A percentile compares a stretch with the other conserved stretches of the same genome.
phyloP scores from a whole-genome alignment of 2,329 filamentous ascomycete species.

The Microdochium paspali region DNA sequence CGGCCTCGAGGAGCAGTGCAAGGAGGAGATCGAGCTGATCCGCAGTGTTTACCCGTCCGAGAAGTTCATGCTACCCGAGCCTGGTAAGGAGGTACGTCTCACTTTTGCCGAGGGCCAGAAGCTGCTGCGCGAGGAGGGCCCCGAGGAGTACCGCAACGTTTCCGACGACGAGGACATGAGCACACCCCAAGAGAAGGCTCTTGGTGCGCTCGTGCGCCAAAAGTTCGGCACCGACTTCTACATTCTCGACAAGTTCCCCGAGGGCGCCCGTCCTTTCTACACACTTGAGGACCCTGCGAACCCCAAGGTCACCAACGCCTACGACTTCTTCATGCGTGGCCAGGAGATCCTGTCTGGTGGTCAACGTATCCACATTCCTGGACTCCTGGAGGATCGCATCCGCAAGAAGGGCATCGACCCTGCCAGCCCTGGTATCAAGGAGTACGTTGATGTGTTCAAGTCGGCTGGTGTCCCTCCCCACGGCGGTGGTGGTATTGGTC shows the following conservation, averaged over 20 bases:
- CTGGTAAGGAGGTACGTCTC: constrained; percentile 66
- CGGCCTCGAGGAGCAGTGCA: constrained; percentile 56
- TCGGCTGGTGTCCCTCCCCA: constrained; percentile 83
- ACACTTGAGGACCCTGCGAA: constrained; percentile 58
- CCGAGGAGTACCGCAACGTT: constrained; percentile 56
- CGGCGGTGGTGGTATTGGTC: constrained; percentile 79
- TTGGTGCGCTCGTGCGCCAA: constrained; percentile 74
- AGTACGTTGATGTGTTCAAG: constrained; percentile 76
- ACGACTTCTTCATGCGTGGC: constrained; percentile 76
- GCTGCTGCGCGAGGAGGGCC: constrained; percentile 67
- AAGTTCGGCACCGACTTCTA: constrained; percentile 97
- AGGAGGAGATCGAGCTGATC: constrained; percentile 63
- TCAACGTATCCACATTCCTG: constrained; percentile 79
- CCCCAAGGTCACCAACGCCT: constrained; percentile 42
- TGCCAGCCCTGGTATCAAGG: constrained; percentile 63
- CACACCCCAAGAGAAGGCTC: constrained; percentile 78
- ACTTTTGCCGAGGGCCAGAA: constrained; percentile 71
- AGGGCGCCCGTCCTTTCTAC: constrained; percentile 83
- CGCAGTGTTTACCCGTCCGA: constrained; percentile 69
- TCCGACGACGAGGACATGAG: constrained; percentile 70
- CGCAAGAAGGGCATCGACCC: constrained; percentile 74
- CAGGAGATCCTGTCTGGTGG: constrained; percentile 91
- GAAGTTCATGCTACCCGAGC: constrained; percentile 64
- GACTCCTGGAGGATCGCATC: constrained; percentile 69
- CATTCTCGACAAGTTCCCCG: constrained; percentile 92